Evolutionary conservation across 257 asterid genomes (phyloP), one percentile per base, ranked within the genome.

Genomic region (Przewalskia tangutica): DNA sequence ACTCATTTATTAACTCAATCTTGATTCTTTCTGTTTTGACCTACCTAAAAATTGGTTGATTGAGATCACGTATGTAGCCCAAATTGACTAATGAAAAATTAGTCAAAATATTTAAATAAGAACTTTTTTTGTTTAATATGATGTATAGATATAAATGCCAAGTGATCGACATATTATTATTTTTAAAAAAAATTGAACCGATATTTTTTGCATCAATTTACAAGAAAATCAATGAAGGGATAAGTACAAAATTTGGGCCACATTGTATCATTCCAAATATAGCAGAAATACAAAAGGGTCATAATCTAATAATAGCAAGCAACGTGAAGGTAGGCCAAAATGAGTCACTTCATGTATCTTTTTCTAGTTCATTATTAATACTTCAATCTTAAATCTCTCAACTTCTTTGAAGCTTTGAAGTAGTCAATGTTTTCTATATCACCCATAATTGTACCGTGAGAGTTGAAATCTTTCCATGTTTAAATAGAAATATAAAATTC

Each of bases 171-270:
- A 27, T 27, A 27, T 27, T 27, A 27, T 27, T 27, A 27, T 27
- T 27, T 27, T 27, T 27, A 0, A 27, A 27, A 27, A 27, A 68
- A 46, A 8, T 13, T 46, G 3, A 44, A 20, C 55, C 36, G 27
- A 0, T 48, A 6, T 6, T 51, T 46, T 71, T 46, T 13, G 42
- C 42, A 11, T 42, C 34, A 71, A 3, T 18, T 4, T 42, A 20
- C 18, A 0, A 73, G 42, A 20, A 48, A 65, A 65, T 3, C 32
- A 67, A 73, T 50, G 60, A 73, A 7, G 12, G 23, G 62, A 73
- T 73, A 73, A 73, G 79, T 73, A 73, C 44, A 73, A 50, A 48
- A 7, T 7, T 73, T 48, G 79, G 79, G 79, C 79, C 14, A 73
- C 44, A 48, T 48, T 73, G 20, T 62, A 46, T 48, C 18, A 73